Evolutionary conservation across 2,329 filamentous ascomycete genomes (phyloP), one percentile per base, ranked within the genome.

Genomic region (Bretziella fagacearum): DNA sequence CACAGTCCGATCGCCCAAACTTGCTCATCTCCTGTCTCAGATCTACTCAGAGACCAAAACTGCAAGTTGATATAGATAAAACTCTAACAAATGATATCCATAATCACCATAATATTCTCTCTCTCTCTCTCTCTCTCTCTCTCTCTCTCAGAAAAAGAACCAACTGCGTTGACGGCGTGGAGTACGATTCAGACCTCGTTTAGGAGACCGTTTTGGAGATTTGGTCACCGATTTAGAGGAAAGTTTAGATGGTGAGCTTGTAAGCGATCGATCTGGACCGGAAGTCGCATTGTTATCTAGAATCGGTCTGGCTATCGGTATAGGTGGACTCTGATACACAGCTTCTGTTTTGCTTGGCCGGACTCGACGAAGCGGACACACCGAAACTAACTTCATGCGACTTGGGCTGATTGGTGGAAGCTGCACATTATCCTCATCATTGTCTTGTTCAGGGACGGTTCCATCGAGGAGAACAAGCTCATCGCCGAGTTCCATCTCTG

Each of bases 341-440:
- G 22, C 20, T n/a, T 20, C 27, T n/a, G 30, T 22, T 15, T 33
- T 42, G 25, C 6, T n/a, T 29, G 33, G 20, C 22, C 44, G 35
- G 29, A 32, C 33, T 41, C 46, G 27, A 6, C 49, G 40, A 13
- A 51, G 20, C 8, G 49, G 49, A 37, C 49, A 51, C 2, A 51
- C 42, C 4, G 49, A 51, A 15, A 46, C 45, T 25, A 51, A 33
- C 36, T 47, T 51, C 40, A 51, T 17, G 15, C 29, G 45, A 4
- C 20, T 40, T 15, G 41, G 49, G 15, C 49, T 51, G 32, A 51
- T 41, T 35, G 49, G 49, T 11, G 49, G 41, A 8, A 51, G 42
- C 23, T 45, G 40, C 4, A 47, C 27, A 17, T 51, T 26, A n/a
- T 23, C 15, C 3, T 48, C 26, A 8, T 27, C 41, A 8, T 35